These are phyloP conservation scores for Phytophthora melonis DNA, from an alignment of 352 stramenopile species.

Conservation along the genomic window DNA sequence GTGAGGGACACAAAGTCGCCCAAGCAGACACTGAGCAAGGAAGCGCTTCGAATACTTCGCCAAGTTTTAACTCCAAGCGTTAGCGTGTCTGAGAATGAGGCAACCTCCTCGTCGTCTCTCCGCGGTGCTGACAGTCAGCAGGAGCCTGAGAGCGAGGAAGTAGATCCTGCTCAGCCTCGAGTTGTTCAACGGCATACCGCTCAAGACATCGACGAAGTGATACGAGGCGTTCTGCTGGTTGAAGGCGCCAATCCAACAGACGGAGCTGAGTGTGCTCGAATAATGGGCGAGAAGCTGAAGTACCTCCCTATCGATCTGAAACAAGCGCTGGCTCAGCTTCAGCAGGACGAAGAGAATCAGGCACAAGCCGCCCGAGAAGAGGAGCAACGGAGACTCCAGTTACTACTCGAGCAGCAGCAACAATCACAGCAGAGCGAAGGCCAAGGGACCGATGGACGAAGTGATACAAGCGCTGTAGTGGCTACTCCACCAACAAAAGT, in stretches of 20 bases:
- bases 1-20: constrained; percentile 63
- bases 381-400: constrained; percentile 15
- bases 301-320: constrained; percentile 59
- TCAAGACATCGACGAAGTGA: constrained; percentile 57
- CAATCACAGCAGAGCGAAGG: constrained; percentile 22
- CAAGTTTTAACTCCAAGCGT: constrained; percentile 32
- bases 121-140: constrained; percentile 4
- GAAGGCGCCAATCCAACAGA: constrained; percentile 48
- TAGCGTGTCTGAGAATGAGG: constrained; percentile 1
- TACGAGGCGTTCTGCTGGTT: constrained; percentile 61
- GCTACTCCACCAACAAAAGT: background rate
- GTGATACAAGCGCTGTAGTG: constrained; percentile 7
- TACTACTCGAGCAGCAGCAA: constrained; percentile 14
- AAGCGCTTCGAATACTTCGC: constrained; percentile 45
- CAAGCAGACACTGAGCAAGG: constrained; percentile 71
- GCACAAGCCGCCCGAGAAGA: constrained; percentile 24
- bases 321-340: constrained; percentile 31
- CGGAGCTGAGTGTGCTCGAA: constrained; percentile 44
- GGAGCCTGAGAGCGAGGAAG: constrained; percentile 19
- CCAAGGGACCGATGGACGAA: constrained; percentile 17
- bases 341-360: constrained; percentile 29
- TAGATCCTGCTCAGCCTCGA: constrained; percentile 16
- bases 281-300: constrained; percentile 51
- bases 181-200: constrained; percentile 18
- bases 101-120: background rate